phyloP scores from a whole-genome alignment of 1,284 basidiomycete genomes.

The Singerocomus inundabilis region DNA sequence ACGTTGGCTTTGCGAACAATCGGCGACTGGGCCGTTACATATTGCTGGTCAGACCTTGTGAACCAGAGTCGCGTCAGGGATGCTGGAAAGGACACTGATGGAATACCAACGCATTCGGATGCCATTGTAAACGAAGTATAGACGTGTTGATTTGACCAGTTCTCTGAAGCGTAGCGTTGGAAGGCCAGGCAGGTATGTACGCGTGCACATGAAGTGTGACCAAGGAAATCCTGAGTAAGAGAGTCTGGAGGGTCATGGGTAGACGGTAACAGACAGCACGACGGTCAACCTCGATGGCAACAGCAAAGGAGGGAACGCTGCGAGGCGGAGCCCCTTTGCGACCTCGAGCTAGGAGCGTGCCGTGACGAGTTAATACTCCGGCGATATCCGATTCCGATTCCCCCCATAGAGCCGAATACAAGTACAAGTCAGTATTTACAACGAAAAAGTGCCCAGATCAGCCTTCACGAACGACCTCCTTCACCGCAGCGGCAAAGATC shows the following conservation, averaged over 20 bases:
- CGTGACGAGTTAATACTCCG: neutral
- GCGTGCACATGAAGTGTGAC: constrained; percentile 28
- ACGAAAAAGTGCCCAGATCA: constrained; percentile 13
- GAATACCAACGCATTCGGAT: constrained; percentile 43
- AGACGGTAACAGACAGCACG: neutral
- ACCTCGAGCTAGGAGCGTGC: constrained; percentile 19
- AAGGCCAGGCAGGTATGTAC: constrained; percentile 72
- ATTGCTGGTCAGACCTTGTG: constrained; percentile 49
- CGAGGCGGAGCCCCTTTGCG: neutral
- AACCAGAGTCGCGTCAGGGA: constrained; percentile 12
- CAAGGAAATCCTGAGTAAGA: constrained; percentile 6
- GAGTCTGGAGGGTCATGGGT: constrained; percentile 16
- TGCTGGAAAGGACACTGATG: constrained; percentile 1
- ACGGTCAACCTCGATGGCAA: constrained; percentile 16
- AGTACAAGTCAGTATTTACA: neutral
- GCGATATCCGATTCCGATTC: constrained; percentile 1
- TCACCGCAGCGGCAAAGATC: constrained; percentile 62
- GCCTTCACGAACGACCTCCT: constrained; percentile 58
- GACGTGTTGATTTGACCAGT: constrained; percentile 58
- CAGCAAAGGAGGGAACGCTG: too few relatives aligned
- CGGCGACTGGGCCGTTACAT: constrained; percentile 55
- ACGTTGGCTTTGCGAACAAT: constrained; percentile 43
- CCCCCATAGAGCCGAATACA: neutral
- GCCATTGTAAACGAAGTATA: constrained; percentile 64
- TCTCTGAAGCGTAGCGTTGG: constrained; percentile 58